A percentile compares a stretch with the other conserved stretches of the same genome.
These are phyloP conservation scores for Coffea humblotiana DNA, from an alignment of 305 asterid genomes.

Conservation along the genomic window DNA sequence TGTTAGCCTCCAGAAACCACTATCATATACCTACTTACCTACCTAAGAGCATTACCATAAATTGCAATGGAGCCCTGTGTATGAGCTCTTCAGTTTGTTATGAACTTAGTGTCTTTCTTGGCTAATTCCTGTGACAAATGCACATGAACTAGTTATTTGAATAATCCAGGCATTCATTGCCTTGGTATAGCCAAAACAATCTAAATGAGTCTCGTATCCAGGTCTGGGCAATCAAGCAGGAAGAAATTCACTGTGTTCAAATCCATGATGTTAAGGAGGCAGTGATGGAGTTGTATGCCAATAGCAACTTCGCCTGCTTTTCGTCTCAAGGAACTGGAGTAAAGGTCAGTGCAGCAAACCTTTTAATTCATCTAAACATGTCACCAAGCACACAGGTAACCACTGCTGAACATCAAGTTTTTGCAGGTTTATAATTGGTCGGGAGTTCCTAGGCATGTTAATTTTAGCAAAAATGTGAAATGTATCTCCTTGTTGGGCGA, in stretches of 20 bases:
- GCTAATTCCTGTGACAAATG: too few relatives aligned
- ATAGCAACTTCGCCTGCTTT: slow-evolving; percentile 53
- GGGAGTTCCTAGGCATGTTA: slow-evolving; percentile 57
- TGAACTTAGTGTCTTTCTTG: too few relatives aligned
- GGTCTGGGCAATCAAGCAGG: slow-evolving; percentile 86
- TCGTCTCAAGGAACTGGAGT: slow-evolving; percentile 72
- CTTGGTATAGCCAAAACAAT: background rate
- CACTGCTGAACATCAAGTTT: slow-evolving; percentile 8
- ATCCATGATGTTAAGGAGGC: slow-evolving; percentile 80
- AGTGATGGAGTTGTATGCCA: slow-evolving; percentile 57
- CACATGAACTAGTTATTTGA: background rate
- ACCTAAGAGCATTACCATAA: too few relatives aligned
- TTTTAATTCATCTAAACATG: background rate
- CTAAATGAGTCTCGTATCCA: slow-evolving; percentile 14
- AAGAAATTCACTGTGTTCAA: slow-evolving; percentile 70
- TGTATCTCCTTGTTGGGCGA: slow-evolving; percentile 54
- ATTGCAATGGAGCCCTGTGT: too few relatives aligned
- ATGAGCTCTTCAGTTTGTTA: too few relatives aligned
- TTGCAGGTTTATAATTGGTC: slow-evolving; percentile 76
- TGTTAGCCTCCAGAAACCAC: too few relatives aligned
- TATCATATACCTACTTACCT: too few relatives aligned
- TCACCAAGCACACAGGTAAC: background rate
- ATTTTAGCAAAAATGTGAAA: slow-evolving; percentile 68
- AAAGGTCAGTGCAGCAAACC: slow-evolving; percentile 43
- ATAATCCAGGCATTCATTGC: background rate